Evolutionary conservation across 2,329 filamentous ascomycete genomes (phyloP).

Genomic region (Drechslera avenae): DNA sequence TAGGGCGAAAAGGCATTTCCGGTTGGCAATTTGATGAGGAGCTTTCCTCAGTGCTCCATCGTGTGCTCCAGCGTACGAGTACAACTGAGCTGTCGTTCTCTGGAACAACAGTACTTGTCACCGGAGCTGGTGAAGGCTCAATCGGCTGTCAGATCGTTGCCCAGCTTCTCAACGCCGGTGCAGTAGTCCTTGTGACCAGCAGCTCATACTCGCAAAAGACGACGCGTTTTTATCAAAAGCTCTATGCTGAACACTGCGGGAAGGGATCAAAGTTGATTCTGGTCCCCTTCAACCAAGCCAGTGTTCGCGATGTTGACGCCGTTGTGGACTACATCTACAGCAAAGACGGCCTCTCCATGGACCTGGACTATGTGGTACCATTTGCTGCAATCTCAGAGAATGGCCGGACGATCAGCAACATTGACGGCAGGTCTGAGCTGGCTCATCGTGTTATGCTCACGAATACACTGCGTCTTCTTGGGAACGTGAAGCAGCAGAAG

Average conservation of each 20-base stretch:
- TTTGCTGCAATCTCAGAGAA: constrained; percentile 98
- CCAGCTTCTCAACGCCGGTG: constrained; percentile 43
- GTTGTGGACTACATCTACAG: constrained; percentile 50
- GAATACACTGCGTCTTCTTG: constrained; percentile 89
- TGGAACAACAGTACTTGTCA: constrained; percentile 44
- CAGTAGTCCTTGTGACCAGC: constrained; percentile 50
- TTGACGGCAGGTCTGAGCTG: constrained; percentile 97
- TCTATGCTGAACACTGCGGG: constrained; percentile 44
- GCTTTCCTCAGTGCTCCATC: neutral
- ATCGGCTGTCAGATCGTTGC: constrained; percentile 46
- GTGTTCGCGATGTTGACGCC: constrained; percentile 54
- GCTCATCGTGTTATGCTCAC: constrained; percentile 99
- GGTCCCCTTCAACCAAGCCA: constrained; percentile 51
- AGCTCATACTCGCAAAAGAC: constrained; percentile 32
- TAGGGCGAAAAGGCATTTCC: neutral
- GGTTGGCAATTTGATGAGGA: neutral
- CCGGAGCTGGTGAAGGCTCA: constrained; percentile 46
- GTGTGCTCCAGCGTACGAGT: neutral
- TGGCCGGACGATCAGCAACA: constrained; percentile 92
- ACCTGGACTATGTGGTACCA: constrained; percentile 71
- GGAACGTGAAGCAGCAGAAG: constrained; percentile 90
- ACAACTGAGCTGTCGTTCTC: constrained; percentile 20
- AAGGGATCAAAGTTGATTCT: constrained; percentile 45
- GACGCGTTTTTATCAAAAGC: constrained; percentile 57
- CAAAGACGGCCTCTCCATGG: constrained; percentile 68